Percentiles rank a stretch among this genome's conserved stretches.
Conservation (phyloP, 192 early-diverging fungal genomes). For the Coemansia sp. region DNA sequence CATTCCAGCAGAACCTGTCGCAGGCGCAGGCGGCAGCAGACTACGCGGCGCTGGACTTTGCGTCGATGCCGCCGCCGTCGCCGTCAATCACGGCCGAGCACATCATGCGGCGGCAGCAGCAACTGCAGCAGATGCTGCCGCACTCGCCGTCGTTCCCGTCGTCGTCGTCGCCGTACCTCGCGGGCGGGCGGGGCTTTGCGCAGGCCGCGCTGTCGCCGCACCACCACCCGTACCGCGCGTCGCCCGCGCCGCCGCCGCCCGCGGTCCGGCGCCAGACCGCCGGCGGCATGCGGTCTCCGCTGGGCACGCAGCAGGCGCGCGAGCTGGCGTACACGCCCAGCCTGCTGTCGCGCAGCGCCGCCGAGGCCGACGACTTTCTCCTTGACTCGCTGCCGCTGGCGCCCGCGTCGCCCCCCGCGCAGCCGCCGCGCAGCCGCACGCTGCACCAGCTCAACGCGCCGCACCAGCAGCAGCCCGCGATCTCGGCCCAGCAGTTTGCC, state of each 20-base stretch:
- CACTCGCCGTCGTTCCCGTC: conserved; percentile 17
- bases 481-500: neutral
- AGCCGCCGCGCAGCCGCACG: conserved; percentile 5
- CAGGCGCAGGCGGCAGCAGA: conserved; percentile 3
- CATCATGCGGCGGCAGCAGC: conserved; percentile 36
- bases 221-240: conserved; percentile 20
- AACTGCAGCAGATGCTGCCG: conserved; percentile 2
- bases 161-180: neutral
- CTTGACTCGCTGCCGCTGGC: conserved; percentile 4
- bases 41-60: neutral
- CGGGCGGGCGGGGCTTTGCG: conserved; percentile 1
- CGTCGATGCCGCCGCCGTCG: conserved; percentile 37
- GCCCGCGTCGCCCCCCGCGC: neutral
- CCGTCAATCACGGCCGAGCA: conserved; percentile 41
- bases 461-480: neutral
- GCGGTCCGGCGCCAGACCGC: neutral
- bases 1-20: neutral
- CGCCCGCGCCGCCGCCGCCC: neutral
- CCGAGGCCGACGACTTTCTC: conserved; percentile 5
- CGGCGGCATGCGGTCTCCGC: neutral
- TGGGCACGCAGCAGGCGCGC: neutral
- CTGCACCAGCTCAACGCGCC: conserved; percentile 17
- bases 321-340: conserved; percentile 1
- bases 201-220: conserved; percentile 14
- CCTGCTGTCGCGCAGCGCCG: neutral